A percentile compares a stretch with the other conserved stretches of the same genome.
phyloP scores from a whole-genome alignment of 768 basidiomycete species.

The Podaxis rugospora region DNA sequence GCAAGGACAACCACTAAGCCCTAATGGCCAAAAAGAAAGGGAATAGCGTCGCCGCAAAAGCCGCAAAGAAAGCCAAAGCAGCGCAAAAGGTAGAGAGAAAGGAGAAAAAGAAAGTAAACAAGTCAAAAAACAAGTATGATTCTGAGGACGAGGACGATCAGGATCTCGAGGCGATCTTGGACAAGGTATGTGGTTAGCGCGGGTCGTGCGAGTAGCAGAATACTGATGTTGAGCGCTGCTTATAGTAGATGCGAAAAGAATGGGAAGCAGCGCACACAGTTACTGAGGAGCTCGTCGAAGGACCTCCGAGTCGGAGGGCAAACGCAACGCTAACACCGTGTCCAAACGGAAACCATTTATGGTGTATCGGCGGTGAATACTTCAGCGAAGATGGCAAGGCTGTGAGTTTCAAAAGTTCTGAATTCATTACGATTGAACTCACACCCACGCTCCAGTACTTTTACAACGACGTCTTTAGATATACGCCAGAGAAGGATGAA shows the following conservation, averaged over 20 bases:
- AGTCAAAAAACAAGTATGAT: conserved; percentile 21
- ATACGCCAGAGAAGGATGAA: conserved; percentile 87
- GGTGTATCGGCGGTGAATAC: conserved; percentile 84
- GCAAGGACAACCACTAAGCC: not conserved
- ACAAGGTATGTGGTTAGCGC: conserved; percentile 45
- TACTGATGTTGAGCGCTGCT: conserved; percentile 3
- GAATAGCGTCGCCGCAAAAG: conserved; percentile 41
- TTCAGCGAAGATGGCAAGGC: conserved; percentile 85
- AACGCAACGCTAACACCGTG: conserved; percentile 81
- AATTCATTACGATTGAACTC: not conserved
- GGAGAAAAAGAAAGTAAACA: conserved; percentile 58
- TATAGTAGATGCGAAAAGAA: conserved; percentile 70
- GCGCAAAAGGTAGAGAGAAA: conserved; percentile 66
- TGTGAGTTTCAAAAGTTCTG: conserved; percentile 30
- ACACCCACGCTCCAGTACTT: conserved; percentile 51
- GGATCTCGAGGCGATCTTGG: conserved; percentile 82
- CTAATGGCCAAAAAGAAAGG: conserved; percentile 55
- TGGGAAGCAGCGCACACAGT: conserved; percentile 81
- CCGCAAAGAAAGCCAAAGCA: conserved; percentile 63
- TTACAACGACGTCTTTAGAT: conserved; percentile 85
- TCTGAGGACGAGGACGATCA: conserved; percentile 43
- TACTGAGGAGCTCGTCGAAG: conserved; percentile 81
- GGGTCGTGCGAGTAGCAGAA: not conserved
- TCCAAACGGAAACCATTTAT: conserved; percentile 77
- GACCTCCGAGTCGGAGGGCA: conserved; percentile 78